Percentiles rank a stretch among this genome's conserved stretches.
Evolutionary conservation across 768 basidiomycete genomes (phyloP).

Genomic region (Leccinum arenicola): DNA sequence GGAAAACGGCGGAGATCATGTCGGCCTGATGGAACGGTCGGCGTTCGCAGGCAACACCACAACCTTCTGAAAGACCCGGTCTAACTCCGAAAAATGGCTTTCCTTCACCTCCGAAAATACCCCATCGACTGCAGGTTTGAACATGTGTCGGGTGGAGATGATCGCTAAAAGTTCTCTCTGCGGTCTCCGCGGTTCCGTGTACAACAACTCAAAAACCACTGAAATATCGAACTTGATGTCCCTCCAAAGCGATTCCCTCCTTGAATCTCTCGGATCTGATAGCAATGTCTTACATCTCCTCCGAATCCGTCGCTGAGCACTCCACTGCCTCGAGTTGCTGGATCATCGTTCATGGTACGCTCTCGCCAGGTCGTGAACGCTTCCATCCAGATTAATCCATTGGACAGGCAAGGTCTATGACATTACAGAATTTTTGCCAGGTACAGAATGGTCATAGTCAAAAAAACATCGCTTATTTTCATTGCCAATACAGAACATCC

Average conservation of each 20-base stretch:
- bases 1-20: background rate
- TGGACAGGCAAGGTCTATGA: constrained; percentile 77
- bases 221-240: background rate
- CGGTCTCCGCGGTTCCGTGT: constrained; percentile 17
- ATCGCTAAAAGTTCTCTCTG: background rate
- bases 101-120: background rate
- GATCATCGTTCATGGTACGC: constrained; percentile 76
- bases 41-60: background rate
- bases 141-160: constrained; percentile 2
- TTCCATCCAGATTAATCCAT: constrained; percentile 52
- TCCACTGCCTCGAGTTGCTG: constrained; percentile 60
- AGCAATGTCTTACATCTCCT: constrained; percentile 30
- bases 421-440: constrained; percentile 72
- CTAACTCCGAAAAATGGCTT: constrained; percentile 17
- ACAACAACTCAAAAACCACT: constrained; percentile 11
- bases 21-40: background rate
- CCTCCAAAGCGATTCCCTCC: background rate
- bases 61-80: constrained; percentile 10
- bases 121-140: background rate
- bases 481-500: constrained; percentile 49
- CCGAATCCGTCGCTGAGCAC: constrained; percentile 49
- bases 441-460: constrained; percentile 44
- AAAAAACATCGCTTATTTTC: background rate
- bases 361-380: constrained; percentile 28
- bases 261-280: background rate